Percentiles rank a stretch among this genome's conserved stretches.
These are phyloP conservation scores for Blastomyces gilchristii DNA, from an alignment of 2,329 filamentous ascomycete species.

Conservation along the genomic window DNA sequence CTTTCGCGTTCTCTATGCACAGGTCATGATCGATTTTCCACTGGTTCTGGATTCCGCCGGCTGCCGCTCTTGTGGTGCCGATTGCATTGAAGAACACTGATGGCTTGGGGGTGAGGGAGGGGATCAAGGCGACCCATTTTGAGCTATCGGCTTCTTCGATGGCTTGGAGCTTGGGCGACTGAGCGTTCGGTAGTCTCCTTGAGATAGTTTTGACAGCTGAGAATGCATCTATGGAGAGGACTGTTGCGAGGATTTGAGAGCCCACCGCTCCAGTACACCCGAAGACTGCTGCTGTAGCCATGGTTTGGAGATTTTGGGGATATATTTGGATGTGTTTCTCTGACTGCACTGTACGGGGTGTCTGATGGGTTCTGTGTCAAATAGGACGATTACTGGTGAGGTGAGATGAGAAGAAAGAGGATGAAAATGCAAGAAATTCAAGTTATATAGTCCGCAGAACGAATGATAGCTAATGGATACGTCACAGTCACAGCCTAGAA, in stretches of 20 bases:
- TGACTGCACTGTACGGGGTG: not conserved
- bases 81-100: slow-evolving; percentile 26
- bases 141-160: slow-evolving; percentile 22
- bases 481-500: too few species aligned
- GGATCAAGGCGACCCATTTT: slow-evolving; percentile 24
- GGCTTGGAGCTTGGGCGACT: slow-evolving; percentile 23
- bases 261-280: slow-evolving; percentile 26
- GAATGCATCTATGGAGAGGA: slow-evolving; percentile 20
- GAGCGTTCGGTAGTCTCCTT: slow-evolving; percentile 17
- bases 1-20: slow-evolving; percentile 27
- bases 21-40: slow-evolving; percentile 32
- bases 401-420: too few species aligned
- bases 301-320: not conserved
- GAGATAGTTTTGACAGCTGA: slow-evolving; percentile 23
- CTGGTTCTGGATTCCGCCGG: slow-evolving; percentile 27
- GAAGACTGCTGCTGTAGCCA: slow-evolving; percentile 22
- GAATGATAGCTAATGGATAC: too few species aligned
- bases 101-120: slow-evolving; percentile 19
- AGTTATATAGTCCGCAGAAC: too few species aligned
- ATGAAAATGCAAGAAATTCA: too few species aligned
- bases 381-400: too few species aligned
- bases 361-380: not conserved
- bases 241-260: slow-evolving; percentile 24
- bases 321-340: not conserved
- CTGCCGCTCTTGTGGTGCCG: slow-evolving; percentile 26